Percentiles rank a stretch among this genome's conserved stretches.
phyloP scores from a whole-genome alignment of 1,284 basidiomycete species.

The Ceratobasidium sp. region DNA sequence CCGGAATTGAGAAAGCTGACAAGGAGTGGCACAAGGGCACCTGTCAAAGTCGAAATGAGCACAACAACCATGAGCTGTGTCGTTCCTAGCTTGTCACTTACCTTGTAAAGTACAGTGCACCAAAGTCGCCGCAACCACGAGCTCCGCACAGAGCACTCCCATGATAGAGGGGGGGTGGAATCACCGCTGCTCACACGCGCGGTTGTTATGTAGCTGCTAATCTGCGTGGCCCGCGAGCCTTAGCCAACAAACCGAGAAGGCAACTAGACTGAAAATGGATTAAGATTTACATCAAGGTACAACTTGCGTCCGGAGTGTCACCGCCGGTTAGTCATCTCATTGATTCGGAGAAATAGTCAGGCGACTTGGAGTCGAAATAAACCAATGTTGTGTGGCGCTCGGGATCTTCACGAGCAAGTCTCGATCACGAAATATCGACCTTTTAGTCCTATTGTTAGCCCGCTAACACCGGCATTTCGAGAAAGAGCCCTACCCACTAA shows the following conservation, averaged over 20 bases:
- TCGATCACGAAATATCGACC: no score
- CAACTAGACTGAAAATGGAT: conserved; percentile 1
- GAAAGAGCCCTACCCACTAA: no score
- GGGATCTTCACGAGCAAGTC: no score
- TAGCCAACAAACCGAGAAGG: not conserved
- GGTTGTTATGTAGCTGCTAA: not conserved
- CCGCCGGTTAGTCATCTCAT: not conserved
- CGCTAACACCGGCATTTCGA: not conserved
- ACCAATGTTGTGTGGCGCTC: not conserved
- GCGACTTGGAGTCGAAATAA: not conserved
- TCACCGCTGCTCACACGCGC: not conserved
- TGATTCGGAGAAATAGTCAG: not conserved
- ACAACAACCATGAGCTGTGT: not conserved
- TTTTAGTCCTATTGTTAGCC: not conserved
- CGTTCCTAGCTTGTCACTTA: not conserved
- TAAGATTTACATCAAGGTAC: not conserved
- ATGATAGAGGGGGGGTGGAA: not conserved
- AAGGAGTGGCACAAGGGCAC: conserved; percentile 17
- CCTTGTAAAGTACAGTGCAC: not conserved
- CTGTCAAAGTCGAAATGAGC: not conserved
- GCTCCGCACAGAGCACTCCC: not conserved
- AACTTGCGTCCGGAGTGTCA: not conserved
- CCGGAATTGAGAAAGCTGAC: conserved; percentile 13
- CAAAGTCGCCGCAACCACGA: not conserved
- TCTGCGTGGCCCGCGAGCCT: not conserved